A percentile compares a stretch with the other conserved stretches of the same genome.
phyloP scores from a whole-genome alignment of 176 grass and related monocot species.

The Rhynchospora pubera region DNA sequence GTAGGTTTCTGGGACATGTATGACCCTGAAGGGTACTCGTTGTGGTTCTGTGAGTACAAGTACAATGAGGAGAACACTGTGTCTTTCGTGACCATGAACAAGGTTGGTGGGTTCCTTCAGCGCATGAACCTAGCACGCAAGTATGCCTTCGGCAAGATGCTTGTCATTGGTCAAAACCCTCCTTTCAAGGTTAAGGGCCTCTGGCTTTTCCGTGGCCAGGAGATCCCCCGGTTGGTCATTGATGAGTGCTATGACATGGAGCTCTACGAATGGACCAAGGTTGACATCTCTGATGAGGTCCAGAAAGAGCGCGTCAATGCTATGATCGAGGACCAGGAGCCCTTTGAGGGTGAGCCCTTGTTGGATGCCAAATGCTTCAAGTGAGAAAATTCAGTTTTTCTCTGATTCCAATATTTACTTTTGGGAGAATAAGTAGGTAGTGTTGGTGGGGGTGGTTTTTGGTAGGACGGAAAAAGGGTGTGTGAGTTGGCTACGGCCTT shows the following conservation, averaged over 20 bases:
- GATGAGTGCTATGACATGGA: slow-evolving; percentile 85
- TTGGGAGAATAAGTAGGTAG: neutral
- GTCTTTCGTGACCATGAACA: slow-evolving; percentile 87
- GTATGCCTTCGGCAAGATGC: slow-evolving; percentile 85
- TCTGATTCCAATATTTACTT: slow-evolving; percentile 1
- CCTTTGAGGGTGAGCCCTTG: slow-evolving; percentile 60
- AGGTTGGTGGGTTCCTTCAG: slow-evolving; percentile 90
- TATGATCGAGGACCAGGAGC: slow-evolving; percentile 90
- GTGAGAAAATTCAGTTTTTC: slow-evolving; percentile 28
- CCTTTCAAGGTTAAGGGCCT: slow-evolving; percentile 81
- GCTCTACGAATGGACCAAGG: slow-evolving; percentile 81
- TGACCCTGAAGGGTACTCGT: slow-evolving; percentile 89
- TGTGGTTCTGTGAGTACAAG: slow-evolving; percentile 99
- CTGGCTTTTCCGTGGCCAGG: slow-evolving; percentile 66
- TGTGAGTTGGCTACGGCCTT: too few species aligned
- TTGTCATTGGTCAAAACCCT: slow-evolving; percentile 53
- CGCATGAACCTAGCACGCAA: slow-evolving; percentile 88
- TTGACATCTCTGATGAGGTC: slow-evolving; percentile 50
- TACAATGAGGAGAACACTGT: slow-evolving; percentile 93
- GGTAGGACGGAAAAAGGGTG: too few species aligned
- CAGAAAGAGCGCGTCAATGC: slow-evolving; percentile 69
- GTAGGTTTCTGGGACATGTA: slow-evolving; percentile 99
- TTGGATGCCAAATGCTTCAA: slow-evolving; percentile 90
- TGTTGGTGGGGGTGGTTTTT: too few species aligned
- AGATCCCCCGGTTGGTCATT: slow-evolving; percentile 69